phyloP scores from a whole-genome alignment of 2,329 filamentous ascomycete genomes.

The Myriosclerotinia scirpicola region DNA sequence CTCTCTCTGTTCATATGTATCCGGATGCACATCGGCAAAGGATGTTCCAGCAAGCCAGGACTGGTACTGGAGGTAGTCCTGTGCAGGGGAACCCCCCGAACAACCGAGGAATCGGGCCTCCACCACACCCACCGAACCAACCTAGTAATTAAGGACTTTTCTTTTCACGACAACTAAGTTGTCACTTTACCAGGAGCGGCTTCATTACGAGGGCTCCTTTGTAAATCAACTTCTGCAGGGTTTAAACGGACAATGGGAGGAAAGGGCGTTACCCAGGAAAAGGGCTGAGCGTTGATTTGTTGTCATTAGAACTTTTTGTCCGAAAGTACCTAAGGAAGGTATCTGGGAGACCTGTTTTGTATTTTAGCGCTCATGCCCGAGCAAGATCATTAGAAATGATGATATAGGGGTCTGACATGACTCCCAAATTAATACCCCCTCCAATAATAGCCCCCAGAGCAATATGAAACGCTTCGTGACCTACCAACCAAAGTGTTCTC shows the following conservation, averaged over 20 bases:
- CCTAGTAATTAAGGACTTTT: slow-evolving; percentile 26
- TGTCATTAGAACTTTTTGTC: slow-evolving; percentile 32
- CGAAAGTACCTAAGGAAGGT: slow-evolving; percentile 23
- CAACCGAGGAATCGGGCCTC: slow-evolving; percentile 30
- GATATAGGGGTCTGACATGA: slow-evolving; percentile 10
- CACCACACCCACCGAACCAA: slow-evolving; percentile 27
- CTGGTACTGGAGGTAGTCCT: slow-evolving; percentile 28
- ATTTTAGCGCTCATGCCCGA: slow-evolving; percentile 34
- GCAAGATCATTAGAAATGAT: slow-evolving; percentile 31
- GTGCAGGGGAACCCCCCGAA: slow-evolving; percentile 20
- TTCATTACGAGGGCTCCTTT: slow-evolving; percentile 27
- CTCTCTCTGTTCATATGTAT: slow-evolving; percentile 36
- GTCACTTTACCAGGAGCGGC: slow-evolving; percentile 18
- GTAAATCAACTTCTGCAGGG: slow-evolving; percentile 35
- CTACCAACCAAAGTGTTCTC: slow-evolving; percentile 23
- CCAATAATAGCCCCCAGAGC: slow-evolving; percentile 10
- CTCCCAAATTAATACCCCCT: slow-evolving; percentile 16
- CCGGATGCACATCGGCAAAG: slow-evolving; percentile 33
- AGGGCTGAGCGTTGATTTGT: slow-evolving; percentile 35
- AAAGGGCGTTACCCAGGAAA: slow-evolving; percentile 38
- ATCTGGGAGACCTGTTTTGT: slow-evolving; percentile 35
- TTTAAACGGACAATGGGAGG: slow-evolving; percentile 29
- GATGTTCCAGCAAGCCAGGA: slow-evolving; percentile 26
- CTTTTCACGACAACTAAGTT: slow-evolving; percentile 29
- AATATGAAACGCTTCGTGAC: slow-evolving; percentile 26